phyloP scores from a whole-genome alignment of 306 rosid species.

The Neltuma alba region DNA sequence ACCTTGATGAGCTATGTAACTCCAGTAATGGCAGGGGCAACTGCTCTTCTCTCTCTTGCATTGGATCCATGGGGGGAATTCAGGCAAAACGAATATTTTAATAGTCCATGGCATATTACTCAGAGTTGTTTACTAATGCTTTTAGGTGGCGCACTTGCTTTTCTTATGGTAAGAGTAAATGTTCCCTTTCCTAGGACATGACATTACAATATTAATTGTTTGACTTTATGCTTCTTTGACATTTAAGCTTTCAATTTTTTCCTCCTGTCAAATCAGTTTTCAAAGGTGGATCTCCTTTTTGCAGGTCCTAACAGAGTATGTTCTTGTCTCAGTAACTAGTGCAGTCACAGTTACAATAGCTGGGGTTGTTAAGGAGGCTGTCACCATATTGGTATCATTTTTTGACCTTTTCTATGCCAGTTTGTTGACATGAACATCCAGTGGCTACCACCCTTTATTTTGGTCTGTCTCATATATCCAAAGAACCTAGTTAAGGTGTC shows the following conservation, averaged over 20 bases:
- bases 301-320: conserved; percentile 86
- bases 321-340: conserved; percentile 94
- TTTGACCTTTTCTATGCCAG: neutral
- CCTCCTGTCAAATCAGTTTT: conserved; percentile 14
- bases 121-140: conserved; percentile 88
- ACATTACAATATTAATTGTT: neutral
- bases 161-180: conserved; percentile 71
- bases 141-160: conserved; percentile 91
- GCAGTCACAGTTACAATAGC: conserved; percentile 98
- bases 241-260: conserved; percentile 29
- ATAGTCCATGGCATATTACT: conserved; percentile 70
- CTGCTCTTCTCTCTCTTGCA: conserved; percentile 74
- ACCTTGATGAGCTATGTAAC: conserved; percentile 91
- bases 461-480: neutral
- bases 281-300: conserved; percentile 36
- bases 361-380: conserved; percentile 97
- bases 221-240: no score
- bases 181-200: conserved; percentile 14
- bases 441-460: neutral
- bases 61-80: conserved; percentile 94
- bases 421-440: neutral
- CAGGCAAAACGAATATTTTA: conserved; percentile 65
- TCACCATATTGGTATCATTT: conserved; percentile 85
- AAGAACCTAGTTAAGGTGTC: neutral
- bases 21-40: conserved; percentile 87